Percentiles rank a stretch among this genome's conserved stretches.
Conservation (phyloP, 345 rosid genomes). For the Sonneratia caseolaris region DNA sequence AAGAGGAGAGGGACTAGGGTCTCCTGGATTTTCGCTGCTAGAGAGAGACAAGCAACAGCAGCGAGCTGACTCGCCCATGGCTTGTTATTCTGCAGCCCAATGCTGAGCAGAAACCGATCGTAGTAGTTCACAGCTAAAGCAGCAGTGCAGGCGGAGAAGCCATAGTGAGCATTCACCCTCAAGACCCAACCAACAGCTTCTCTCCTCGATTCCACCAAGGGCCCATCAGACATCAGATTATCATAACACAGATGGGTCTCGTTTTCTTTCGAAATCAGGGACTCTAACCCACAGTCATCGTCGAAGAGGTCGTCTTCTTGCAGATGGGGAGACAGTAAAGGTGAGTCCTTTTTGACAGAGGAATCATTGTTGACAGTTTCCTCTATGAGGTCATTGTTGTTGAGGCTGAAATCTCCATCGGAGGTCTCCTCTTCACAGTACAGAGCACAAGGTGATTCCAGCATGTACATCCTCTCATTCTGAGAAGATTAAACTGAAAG, state of each 20-base stretch:
- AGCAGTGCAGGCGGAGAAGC: conserved; percentile 6
- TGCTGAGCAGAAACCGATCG: conserved; percentile 2
- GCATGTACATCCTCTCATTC: neutral
- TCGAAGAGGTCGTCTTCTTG: neutral
- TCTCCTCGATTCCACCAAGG: neutral
- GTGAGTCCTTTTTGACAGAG: conserved; percentile 2
- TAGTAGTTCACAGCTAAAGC: conserved; percentile 8
- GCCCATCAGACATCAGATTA: neutral
- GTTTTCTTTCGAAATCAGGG: conserved; percentile 6
- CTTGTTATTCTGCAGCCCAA: neutral
- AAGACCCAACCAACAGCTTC: conserved; percentile 5
- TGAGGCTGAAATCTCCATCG: neutral
- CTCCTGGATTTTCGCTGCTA: conserved; percentile 14
- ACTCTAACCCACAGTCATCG: neutral
- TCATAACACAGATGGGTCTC: neutral
- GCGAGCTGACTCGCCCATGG: conserved; percentile 12
- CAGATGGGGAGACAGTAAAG: neutral
- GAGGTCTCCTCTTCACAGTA: conserved; percentile 8
- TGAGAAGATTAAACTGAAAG: conserved; percentile 1
- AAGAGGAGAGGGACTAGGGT: conserved; percentile 5
- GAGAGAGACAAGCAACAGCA: conserved; percentile 13
- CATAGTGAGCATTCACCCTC: neutral
- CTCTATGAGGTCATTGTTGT: neutral
- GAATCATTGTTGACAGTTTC: neutral
- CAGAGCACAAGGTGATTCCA: neutral